Conservation (phyloP, 2,329 filamentous ascomycete genomes). For the Sporothrix humicola region DNA sequence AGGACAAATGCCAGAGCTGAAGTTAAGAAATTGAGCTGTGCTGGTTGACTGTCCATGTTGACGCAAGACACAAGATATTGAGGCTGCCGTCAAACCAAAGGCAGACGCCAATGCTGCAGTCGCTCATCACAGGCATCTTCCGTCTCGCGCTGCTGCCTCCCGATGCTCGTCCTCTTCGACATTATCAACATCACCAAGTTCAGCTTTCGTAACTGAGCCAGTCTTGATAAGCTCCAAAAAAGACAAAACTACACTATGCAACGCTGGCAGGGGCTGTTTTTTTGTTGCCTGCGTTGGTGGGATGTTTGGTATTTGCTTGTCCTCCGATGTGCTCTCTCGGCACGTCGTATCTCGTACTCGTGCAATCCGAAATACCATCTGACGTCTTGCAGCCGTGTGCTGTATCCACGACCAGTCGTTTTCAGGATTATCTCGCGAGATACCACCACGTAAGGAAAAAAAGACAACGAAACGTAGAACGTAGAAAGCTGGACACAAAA, state of each 20-base stretch:
- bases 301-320: not conserved
- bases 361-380: not conserved
- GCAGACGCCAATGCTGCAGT: not conserved
- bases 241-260: not conserved
- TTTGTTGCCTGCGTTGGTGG: not conserved
- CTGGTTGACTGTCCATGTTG: too few species aligned
- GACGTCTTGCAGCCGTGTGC: not conserved
- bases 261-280: not conserved
- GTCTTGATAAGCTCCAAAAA: not conserved
- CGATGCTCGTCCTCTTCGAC: not conserved
- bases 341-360: conserved; percentile 16
- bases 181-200: too few species aligned
- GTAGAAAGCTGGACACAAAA: too few species aligned
- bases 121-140: not conserved
- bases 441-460: not conserved
- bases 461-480: too few species aligned
- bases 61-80: not conserved
- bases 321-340: not conserved
- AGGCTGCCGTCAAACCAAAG: not conserved
- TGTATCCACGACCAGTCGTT: not conserved
- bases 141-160: not conserved
- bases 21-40: too few species aligned
- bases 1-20: too few species aligned
- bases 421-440: not conserved
- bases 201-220: too few species aligned